Evolutionary conservation across 805 yeast species (phyloP).

Genomic region (Cyberlindnera veronae): DNA sequence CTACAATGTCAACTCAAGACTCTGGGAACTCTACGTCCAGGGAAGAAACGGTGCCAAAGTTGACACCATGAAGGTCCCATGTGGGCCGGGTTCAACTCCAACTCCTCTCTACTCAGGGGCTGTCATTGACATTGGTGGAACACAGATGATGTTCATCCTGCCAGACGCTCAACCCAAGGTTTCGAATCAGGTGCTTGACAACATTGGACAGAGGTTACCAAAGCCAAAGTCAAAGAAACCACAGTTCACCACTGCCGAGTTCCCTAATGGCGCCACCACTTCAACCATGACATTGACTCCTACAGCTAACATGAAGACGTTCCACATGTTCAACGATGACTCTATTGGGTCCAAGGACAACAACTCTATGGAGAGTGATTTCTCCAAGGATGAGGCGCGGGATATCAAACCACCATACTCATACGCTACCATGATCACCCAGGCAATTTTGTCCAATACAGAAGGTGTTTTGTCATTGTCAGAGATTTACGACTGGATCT

Average conservation of each 20-base stretch:
- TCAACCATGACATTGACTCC: constrained; percentile 12
- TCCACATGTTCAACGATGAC: constrained; percentile 51
- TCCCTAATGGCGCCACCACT: background rate
- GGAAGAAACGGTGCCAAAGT: constrained; percentile 95
- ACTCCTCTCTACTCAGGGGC: constrained; percentile 80
- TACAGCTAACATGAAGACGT: constrained; percentile 36
- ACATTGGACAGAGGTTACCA: constrained; percentile 32
- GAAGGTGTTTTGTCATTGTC: constrained; percentile 88
- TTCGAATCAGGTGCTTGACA: constrained; percentile 36
- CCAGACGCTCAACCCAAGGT: constrained; percentile 84
- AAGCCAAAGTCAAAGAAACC: constrained; percentile 25
- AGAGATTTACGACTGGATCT: constrained; percentile 90
- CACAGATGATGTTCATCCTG: constrained; percentile 97
- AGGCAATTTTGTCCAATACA: constrained; percentile 83
- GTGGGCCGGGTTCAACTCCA: constrained; percentile 44
- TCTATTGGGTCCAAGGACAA: constrained; percentile 1
- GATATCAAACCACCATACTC: constrained; percentile 96
- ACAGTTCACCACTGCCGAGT: background rate
- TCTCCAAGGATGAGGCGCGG: constrained; percentile 85
- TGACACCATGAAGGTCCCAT: constrained; percentile 52
- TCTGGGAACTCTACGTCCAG: constrained; percentile 79
- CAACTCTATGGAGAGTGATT: constrained; percentile 43
- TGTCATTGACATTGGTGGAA: constrained; percentile 90
- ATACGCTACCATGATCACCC: constrained; percentile 98
- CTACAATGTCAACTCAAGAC: constrained; percentile 68